Evolutionary conservation across 768 basidiomycete genomes (phyloP).

Genomic region (Rhizopogon rudus): DNA sequence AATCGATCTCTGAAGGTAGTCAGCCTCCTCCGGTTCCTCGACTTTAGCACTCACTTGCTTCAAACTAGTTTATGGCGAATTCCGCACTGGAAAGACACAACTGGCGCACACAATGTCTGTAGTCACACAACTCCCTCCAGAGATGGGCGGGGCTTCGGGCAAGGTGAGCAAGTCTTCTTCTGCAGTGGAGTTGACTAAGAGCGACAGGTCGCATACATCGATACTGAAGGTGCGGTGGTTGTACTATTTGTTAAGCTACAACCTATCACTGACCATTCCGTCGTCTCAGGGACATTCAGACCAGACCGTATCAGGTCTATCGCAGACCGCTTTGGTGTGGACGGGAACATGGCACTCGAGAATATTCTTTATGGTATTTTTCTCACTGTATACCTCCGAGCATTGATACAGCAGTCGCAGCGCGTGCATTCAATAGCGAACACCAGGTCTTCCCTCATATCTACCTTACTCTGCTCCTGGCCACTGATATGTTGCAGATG

Average conservation of each 20-base stretch:
- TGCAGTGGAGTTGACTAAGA: not conserved
- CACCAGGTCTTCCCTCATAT: slow-evolving; percentile 59
- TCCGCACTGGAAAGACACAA: slow-evolving; percentile 94
- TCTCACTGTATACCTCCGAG: not conserved
- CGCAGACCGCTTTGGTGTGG: slow-evolving; percentile 92
- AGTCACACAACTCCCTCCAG: slow-evolving; percentile 80
- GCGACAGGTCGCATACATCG: slow-evolving; percentile 80
- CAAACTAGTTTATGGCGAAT: slow-evolving; percentile 84
- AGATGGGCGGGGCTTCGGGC: slow-evolving; percentile 87
- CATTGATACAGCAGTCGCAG: slow-evolving; percentile 34
- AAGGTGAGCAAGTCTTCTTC: slow-evolving; percentile 46
- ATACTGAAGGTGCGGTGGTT: slow-evolving; percentile 62
- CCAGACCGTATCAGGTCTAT: slow-evolving; percentile 90
- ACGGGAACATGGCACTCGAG: slow-evolving; percentile 79
- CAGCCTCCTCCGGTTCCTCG: not conserved
- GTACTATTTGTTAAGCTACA: not conserved
- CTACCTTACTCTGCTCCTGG: not conserved
- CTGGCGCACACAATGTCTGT: slow-evolving; percentile 95
- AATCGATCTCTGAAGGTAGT: slow-evolving; percentile 88
- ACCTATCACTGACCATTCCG: slow-evolving; percentile 16
- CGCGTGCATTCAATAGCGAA: slow-evolving; percentile 88
- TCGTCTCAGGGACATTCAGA: slow-evolving; percentile 76
- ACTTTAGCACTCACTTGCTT: not conserved
- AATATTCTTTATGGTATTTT: slow-evolving; percentile 84
- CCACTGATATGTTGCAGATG: slow-evolving; percentile 47